phyloP scores from a whole-genome alignment of 306 rosid species.

The Trichosanthes cucumerina region DNA sequence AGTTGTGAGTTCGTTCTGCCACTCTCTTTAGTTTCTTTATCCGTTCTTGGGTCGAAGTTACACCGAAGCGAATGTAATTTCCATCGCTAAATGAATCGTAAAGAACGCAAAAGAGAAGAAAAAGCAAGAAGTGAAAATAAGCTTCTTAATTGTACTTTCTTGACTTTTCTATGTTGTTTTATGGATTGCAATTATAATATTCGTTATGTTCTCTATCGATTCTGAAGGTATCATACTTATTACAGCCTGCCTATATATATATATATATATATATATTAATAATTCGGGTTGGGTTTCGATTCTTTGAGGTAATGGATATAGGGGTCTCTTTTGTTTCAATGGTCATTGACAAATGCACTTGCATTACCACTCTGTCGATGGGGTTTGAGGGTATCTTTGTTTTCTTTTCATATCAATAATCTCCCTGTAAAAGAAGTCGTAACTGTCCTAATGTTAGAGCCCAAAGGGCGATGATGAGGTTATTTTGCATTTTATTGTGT shows the following conservation, averaged over 20 bases:
- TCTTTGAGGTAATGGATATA: not conserved
- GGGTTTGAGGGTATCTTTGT: no score
- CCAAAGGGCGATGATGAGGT: not conserved
- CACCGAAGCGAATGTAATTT: not conserved
- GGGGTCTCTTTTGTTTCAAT: not conserved
- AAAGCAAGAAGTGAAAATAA: not conserved
- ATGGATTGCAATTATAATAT: not conserved
- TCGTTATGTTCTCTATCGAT: not conserved
- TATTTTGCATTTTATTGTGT: not conserved
- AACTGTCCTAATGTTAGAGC: not conserved
- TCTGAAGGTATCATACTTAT: not conserved
- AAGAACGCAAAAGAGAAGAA: not conserved
- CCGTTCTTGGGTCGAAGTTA: not conserved
- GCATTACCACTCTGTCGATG: not conserved
- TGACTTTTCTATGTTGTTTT: not conserved
- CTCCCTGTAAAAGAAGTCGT: not conserved
- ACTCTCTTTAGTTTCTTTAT: not conserved
- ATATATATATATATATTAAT: not conserved
- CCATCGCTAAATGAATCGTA: not conserved
- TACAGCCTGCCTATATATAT: not conserved
- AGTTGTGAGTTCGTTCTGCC: conserved; percentile 34
- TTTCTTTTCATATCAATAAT: not conserved
- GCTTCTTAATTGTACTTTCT: not conserved
- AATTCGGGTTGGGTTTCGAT: not conserved
- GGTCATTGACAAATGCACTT: not conserved